Evolutionary conservation across 2,329 filamentous ascomycete species (phyloP).

Genomic region (Hypomyces rosellus): DNA sequence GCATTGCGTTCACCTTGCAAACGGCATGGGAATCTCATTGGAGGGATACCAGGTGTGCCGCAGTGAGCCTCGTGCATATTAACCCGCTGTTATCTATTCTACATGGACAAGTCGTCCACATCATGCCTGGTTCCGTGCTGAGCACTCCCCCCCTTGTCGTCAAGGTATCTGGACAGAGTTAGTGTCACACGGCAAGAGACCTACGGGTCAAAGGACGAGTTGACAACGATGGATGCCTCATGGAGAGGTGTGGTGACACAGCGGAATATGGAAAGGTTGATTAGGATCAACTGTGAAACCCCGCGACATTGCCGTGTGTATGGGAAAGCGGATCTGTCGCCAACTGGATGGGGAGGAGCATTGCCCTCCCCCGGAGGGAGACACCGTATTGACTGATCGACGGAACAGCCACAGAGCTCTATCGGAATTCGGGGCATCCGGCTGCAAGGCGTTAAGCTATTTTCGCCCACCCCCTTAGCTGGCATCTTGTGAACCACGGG

Average conservation of each 20-base stretch:
- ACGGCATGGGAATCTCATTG: constrained; percentile 6
- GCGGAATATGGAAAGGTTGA: background rate
- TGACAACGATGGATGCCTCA: background rate
- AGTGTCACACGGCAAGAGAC: background rate
- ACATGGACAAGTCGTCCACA: background rate
- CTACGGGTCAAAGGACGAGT: background rate
- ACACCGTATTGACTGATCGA: constrained; percentile 8
- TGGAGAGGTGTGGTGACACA: background rate
- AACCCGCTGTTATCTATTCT: background rate
- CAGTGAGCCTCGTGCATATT: background rate
- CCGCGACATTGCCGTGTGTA: background rate
- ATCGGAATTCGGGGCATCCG: background rate
- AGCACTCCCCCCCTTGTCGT: background rate
- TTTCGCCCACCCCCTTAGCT: background rate
- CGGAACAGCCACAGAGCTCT: constrained; percentile 1
- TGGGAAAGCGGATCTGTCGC: background rate
- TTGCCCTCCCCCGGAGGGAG: constrained; percentile 5
- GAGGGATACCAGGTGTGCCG: background rate
- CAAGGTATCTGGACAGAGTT: background rate
- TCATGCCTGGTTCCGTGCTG: background rate
- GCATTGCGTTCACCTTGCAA: constrained; percentile 7
- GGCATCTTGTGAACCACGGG: background rate
- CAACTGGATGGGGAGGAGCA: constrained; percentile 8
- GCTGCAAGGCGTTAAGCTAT: background rate
- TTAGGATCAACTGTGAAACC: background rate